A percentile compares a stretch with the other conserved stretches of the same genome.
phyloP scores from a whole-genome alignment of 2,329 filamentous ascomycete genomes.

The Venturia aucupariae region DNA sequence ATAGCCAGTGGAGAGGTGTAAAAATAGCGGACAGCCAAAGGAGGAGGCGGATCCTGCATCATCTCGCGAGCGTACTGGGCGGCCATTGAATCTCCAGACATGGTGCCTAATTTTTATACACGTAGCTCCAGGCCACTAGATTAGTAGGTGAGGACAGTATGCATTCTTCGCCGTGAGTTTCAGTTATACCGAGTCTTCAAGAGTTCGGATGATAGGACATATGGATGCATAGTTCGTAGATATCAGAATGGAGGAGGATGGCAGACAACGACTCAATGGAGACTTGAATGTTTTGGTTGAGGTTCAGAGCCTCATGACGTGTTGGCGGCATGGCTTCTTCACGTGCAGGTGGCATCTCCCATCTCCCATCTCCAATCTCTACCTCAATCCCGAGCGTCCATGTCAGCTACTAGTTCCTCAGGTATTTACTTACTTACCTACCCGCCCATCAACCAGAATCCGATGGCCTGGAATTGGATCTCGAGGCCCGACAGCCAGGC shows the following conservation, averaged over 20 bases:
- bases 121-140: not conserved
- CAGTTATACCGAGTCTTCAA: not conserved
- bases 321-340: not conserved
- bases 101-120: not conserved
- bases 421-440: no score
- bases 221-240: not conserved
- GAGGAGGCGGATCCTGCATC: conserved; percentile 24
- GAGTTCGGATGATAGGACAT: not conserved
- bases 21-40: conserved; percentile 52
- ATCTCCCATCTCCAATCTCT: no score
- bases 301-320: not conserved
- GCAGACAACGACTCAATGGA: not conserved
- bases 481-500: not conserved
- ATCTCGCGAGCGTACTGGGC: conserved; percentile 5
- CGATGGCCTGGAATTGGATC: no score
- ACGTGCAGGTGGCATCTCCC: no score
- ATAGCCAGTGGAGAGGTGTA: conserved; percentile 75
- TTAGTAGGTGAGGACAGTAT: not conserved
- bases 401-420: no score
- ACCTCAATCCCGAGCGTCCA: no score
- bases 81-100: not conserved
- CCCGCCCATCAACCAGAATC: no score
- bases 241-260: not conserved
- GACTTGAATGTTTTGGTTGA: not conserved
- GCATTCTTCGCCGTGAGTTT: not conserved